Percentiles rank a stretch among this genome's conserved stretches.
These are phyloP conservation scores for Buxus sempervirens DNA, from an alignment of 164 flowering plant genomes.

Conservation along the genomic window DNA sequence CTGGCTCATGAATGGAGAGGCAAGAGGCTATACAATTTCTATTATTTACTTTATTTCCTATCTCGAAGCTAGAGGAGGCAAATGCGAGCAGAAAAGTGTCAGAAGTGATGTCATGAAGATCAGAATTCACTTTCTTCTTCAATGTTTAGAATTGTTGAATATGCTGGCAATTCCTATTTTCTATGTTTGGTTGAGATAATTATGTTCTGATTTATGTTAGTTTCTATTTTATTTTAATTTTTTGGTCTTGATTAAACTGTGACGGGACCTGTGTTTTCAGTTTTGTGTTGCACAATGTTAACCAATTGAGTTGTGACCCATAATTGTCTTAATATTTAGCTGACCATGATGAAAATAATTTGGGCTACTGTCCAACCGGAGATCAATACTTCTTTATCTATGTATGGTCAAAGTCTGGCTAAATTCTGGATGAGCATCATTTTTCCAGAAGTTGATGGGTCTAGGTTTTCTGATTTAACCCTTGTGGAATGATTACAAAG, in stretches of 20 bases:
- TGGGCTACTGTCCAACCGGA: too few species aligned
- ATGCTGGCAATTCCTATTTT: background rate
- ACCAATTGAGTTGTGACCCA: background rate
- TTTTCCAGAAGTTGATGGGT: background rate
- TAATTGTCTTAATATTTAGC: background rate
- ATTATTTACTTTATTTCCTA: constrained; percentile 1
- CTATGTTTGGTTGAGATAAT: too few species aligned
- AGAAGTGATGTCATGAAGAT: background rate
- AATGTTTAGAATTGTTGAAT: background rate
- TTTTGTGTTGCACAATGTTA: background rate
- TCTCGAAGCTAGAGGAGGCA: background rate
- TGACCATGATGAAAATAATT: background rate
- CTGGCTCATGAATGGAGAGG: constrained; percentile 83
- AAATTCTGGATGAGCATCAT: too few species aligned
- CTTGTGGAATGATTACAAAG: background rate
- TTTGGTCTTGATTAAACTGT: background rate
- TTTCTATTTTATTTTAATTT: background rate
- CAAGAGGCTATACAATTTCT: constrained; percentile 28
- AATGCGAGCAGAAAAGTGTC: background rate
- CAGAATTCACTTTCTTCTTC: background rate
- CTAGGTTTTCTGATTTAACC: background rate
- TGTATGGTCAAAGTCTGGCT: too few species aligned
- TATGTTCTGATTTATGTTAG: background rate
- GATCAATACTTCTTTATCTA: too few species aligned
- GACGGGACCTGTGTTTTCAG: background rate